Percentiles rank a stretch among this genome's conserved stretches.
Evolutionary conservation across 1,284 basidiomycete species (phyloP).

Genomic region (Ganoderma boninense): DNA sequence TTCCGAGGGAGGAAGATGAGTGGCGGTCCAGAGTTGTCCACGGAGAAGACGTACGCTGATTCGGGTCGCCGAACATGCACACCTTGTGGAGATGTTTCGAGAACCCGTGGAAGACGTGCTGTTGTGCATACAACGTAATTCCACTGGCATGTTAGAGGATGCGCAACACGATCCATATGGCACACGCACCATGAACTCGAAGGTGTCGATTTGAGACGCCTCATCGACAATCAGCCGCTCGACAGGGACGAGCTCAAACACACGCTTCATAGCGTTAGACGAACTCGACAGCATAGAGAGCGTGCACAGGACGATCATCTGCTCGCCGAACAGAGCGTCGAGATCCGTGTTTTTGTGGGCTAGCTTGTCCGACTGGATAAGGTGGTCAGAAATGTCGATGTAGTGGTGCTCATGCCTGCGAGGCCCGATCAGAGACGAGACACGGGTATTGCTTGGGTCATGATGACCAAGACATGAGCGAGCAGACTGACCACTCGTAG

Average conservation of each 20-base stretch:
- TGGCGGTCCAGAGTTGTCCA: background rate
- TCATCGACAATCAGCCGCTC: slow-evolving; percentile 54
- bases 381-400: slow-evolving; percentile 44
- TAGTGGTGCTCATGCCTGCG: slow-evolving; percentile 81
- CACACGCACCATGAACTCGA: slow-evolving; percentile 27
- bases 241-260: slow-evolving; percentile 49
- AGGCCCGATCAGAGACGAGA: slow-evolving; percentile 7
- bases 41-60: slow-evolving; percentile 50
- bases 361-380: slow-evolving; percentile 63
- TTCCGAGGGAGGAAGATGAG: slow-evolving; percentile 27
- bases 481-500: slow-evolving; percentile 50
- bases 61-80: slow-evolving; percentile 56
- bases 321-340: slow-evolving; percentile 40
- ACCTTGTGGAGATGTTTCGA: slow-evolving; percentile 40
- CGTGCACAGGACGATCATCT: too few relatives aligned
- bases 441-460: background rate
- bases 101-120: slow-evolving; percentile 49
- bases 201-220: slow-evolving; percentile 55
- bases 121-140: too few relatives aligned
- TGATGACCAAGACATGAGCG: background rate
- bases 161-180: too few relatives aligned
- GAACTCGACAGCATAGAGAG: slow-evolving; percentile 66
- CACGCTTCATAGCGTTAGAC: slow-evolving; percentile 24
- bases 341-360: slow-evolving; percentile 6
- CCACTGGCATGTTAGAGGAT: slow-evolving; percentile 42